phyloP scores from a whole-genome alignment of 345 rosid genomes.

The Citropsis articulata region DNA sequence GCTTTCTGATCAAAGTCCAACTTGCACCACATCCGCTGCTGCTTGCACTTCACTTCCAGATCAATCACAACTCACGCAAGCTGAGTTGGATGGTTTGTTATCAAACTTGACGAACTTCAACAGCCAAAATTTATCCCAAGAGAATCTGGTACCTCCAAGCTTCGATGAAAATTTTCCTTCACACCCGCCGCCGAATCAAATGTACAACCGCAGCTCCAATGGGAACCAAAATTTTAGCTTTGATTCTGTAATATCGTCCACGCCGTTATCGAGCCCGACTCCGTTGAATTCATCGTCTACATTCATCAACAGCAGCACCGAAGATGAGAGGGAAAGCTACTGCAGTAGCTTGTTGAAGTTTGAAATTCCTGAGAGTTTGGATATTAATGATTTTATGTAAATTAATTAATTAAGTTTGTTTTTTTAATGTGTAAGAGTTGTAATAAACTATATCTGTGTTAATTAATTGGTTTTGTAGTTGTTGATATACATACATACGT shows the following conservation, averaged over 20 bases:
- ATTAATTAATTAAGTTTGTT: slow-evolving; percentile 12
- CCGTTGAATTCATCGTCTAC: slow-evolving; percentile 52
- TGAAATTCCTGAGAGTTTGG: slow-evolving; percentile 66
- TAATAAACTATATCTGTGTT: slow-evolving; percentile 1
- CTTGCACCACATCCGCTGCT: slow-evolving; percentile 22
- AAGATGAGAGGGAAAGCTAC: slow-evolving; percentile 68
- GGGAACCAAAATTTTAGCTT: slow-evolving; percentile 39
- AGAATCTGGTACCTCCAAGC: slow-evolving; percentile 21
- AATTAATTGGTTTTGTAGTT: slow-evolving; percentile 9
- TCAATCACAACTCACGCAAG: slow-evolving; percentile 32
- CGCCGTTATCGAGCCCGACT: slow-evolving; percentile 53
- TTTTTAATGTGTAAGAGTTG: not conserved
- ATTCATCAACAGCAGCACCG: slow-evolving; percentile 46
- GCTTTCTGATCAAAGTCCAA: slow-evolving; percentile 12
- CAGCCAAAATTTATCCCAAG: slow-evolving; percentile 21
- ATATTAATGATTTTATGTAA: slow-evolving; percentile 64
- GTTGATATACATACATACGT: not conserved
- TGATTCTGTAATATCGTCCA: slow-evolving; percentile 58
- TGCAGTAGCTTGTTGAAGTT: slow-evolving; percentile 72
- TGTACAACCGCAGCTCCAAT: not conserved
- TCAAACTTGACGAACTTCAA: slow-evolving; percentile 17
- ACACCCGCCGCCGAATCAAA: slow-evolving; percentile 22
- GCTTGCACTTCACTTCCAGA: slow-evolving; percentile 8
- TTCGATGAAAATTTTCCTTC: slow-evolving; percentile 14
- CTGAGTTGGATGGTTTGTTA: slow-evolving; percentile 17